Evolutionary conservation across 164 flowering plant species (phyloP), one percentile per base, ranked within the genome.

Genomic region (Echeveria elegans): DNA sequence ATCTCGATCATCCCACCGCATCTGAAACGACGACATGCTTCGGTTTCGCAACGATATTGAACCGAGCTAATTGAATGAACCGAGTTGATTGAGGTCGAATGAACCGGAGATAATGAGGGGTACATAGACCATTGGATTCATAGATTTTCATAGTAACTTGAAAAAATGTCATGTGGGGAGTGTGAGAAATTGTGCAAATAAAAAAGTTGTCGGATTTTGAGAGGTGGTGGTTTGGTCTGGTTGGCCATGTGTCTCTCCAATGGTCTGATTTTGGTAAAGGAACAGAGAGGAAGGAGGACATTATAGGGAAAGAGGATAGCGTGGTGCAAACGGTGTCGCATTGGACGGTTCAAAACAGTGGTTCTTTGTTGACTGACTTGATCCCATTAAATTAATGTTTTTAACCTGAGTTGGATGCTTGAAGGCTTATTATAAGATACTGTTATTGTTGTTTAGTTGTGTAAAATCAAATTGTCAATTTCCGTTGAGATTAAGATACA

Each of bases 1-100:
- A 83, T 92, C 66, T 95, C 99, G 71, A 87, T 95, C 76, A 90
- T 95, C 72, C 79, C 92, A 23, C 83, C 96, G 0, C 85, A 82
- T 1, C 69, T 86, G 72, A 80, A 66, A 61, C 88, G 96, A 11
- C 86, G 91, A 76, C 89, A 94, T 85, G 66, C 74, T 80, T 84
- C 92, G 0, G 69, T 77, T 32, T 90, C 97, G 9, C 97, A 89
- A 68, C 84, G 98, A 77, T 90, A 82, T 73, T 86, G 61, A 56
- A 56, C 60, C 16, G 1, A 26, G 2, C 19, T 1, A 23, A 9
- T 8, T 8, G 70, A 71, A n/a, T 8, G 70, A 34, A 34, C 37
- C 37, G 37, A 34, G 37, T 34, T 34, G 37, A 34, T 34, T 34
- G 37, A 34, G 37, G 37, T 7, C 37, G 37, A 47, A 28, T 40